Evolutionary conservation across 2,329 filamentous ascomycete species (phyloP).

Genomic region (Tolypocladium tundrense): DNA sequence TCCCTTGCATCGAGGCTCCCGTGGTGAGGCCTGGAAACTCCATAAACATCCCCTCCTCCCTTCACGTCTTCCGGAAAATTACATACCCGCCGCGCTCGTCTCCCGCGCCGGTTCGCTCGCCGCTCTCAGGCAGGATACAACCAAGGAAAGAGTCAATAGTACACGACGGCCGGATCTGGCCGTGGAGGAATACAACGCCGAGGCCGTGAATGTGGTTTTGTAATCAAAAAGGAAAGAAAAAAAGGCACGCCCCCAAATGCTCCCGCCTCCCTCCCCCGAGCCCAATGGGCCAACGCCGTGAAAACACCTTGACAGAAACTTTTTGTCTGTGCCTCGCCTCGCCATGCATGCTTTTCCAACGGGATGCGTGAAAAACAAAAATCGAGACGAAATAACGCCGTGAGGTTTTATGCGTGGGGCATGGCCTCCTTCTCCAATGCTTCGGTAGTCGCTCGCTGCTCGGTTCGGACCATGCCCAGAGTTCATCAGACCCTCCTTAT

Average conservation of each 20-base stretch:
- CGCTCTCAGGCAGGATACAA: background rate
- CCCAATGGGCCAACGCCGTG: background rate
- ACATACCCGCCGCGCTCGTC: background rate
- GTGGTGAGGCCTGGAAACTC: background rate
- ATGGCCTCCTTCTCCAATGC: background rate
- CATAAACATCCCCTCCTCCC: background rate
- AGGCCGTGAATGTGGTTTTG: background rate
- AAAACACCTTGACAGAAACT: background rate
- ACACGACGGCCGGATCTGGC: background rate
- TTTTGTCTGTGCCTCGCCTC: background rate
- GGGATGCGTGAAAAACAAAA: background rate
- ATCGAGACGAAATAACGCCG: background rate
- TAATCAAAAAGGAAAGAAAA: background rate
- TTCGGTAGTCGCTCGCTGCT: background rate
- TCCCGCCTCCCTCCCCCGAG: background rate
- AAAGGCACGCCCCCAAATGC: background rate
- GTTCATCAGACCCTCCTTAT: conserved; percentile 15
- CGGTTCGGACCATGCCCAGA: background rate
- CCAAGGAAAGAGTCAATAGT: background rate
- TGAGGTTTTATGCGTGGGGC: background rate
- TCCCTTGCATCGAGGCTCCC: background rate
- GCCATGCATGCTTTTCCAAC: conserved; percentile 2
- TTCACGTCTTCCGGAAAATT: background rate
- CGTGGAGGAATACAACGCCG: background rate
- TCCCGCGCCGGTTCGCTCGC: background rate